Conservation (phyloP, 2,329 filamentous ascomycete genomes). For the Verruconis gallopava region DNA sequence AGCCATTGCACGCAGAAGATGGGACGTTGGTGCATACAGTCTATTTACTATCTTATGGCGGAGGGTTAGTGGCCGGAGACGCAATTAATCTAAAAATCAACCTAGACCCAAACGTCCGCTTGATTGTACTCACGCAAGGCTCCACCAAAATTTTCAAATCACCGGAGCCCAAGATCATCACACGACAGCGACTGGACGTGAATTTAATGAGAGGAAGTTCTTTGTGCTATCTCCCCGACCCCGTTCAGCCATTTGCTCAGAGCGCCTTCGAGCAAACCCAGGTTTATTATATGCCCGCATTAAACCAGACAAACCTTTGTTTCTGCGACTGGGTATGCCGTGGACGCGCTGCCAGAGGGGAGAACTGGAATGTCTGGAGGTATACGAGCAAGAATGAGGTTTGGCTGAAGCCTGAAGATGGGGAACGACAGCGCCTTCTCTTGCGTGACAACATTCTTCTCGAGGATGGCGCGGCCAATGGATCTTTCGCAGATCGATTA, state of each 20-base stretch:
- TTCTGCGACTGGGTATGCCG: constrained; percentile 91
- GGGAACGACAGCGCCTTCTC: constrained; percentile 44
- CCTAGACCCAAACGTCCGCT: constrained; percentile 49
- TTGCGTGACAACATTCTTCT: constrained; percentile 78
- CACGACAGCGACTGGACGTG: constrained; percentile 37
- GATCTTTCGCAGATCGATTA: constrained; percentile 44
- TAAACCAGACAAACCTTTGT: constrained; percentile 44
- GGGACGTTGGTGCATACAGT: constrained; percentile 48
- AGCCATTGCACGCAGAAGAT: constrained; percentile 45
- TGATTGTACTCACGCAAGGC: constrained; percentile 53
- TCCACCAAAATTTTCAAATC: constrained; percentile 96
- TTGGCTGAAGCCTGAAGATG: constrained; percentile 37
- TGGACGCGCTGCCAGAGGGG: constrained; percentile 70
- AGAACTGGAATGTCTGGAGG: constrained; percentile 70
- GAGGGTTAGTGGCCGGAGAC: constrained; percentile 82
- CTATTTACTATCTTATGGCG: constrained; percentile 88
- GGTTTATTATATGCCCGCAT: constrained; percentile 44
- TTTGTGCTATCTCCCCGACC: constrained; percentile 66
- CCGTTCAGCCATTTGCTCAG: constrained; percentile 76
- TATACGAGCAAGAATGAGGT: constrained; percentile 85
- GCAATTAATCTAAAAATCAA: constrained; percentile 59
- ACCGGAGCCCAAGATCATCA: constrained; percentile 32
- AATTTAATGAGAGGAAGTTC: constrained; percentile 35
- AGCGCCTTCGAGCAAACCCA: constrained; percentile 80
- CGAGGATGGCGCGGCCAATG: constrained; percentile 22